Evolutionary conservation across 768 basidiomycete genomes (phyloP), one percentile per base, ranked within the genome.

Genomic region (Kwoniella mangroviensis): DNA sequence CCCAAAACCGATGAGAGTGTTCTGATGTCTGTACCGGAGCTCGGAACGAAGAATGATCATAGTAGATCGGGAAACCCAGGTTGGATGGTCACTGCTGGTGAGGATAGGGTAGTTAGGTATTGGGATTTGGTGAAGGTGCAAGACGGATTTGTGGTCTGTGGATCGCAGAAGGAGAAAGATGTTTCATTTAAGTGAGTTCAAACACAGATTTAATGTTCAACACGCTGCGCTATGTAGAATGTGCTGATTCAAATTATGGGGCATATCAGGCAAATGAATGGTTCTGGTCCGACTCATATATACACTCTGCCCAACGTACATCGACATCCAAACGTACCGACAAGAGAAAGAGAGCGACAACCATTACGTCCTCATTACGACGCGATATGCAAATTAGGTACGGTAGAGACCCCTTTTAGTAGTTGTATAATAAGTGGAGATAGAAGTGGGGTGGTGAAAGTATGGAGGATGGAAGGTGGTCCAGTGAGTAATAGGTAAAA

Each of bases 371-470:
- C 91, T 6, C 97, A 98, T 79, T 93, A 94, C 74, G 95, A 98
- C 79, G 89, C 93, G 2, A 88, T 98, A 21, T 93, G 92, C 5
- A 89, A 91, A 1, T 83, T 99, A 43, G 89, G 89, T 0, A 92
- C 91, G 72, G 89, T 99, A 63, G 93, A 97, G 73, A 90, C 94
- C 0, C 94, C 96, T 1, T 98, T 98, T 84, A 88, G 92, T 65
- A 94, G 93, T 26, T 92, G 93, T 1, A 87, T 97, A 56, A 88
- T 98, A n/a, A 94, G 91, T 72, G 96, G 92, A 1, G 96, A 98
- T 81, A 87, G 93, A 57, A 87, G 90, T 22, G 97, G 97, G 3
- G 89, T 90, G 21, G 87, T 98, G 73, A 98, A 97, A 82, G 91
- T 97, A 0, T 98, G 84, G 79, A 74, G 84, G 52, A 70, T 85